Evolutionary conservation across 1,139 yeast genomes (phyloP).

Genomic region (Magnusiomyces fungicola): DNA sequence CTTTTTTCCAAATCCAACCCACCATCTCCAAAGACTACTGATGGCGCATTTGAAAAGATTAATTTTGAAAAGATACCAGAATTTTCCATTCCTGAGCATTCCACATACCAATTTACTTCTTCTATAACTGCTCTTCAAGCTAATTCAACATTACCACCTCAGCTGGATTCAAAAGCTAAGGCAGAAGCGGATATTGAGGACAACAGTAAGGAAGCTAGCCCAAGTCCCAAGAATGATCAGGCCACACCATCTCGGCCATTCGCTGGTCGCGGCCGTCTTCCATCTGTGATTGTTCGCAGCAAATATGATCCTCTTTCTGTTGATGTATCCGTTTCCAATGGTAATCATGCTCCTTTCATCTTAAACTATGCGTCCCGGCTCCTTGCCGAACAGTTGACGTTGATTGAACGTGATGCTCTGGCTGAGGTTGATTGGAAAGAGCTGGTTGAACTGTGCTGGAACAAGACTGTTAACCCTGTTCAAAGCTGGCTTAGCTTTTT

Average conservation of each 20-base stretch:
- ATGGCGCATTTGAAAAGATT: too few species aligned
- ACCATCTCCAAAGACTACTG: too few species aligned
- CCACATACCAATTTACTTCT: too few species aligned
- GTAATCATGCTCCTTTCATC: constrained; percentile 69
- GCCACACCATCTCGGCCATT: background rate
- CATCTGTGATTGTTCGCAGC: constrained; percentile 1
- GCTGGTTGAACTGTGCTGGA: constrained; percentile 68
- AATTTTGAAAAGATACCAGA: too few species aligned
- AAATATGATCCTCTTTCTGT: constrained; percentile 11
- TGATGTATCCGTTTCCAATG: constrained; percentile 12
- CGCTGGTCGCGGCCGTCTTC: background rate
- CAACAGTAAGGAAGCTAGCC: too few species aligned
- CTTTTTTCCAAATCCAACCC: too few species aligned
- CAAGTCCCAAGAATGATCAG: background rate
- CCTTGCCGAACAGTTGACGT: constrained; percentile 72
- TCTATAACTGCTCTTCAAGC: too few species aligned
- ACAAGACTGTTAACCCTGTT: constrained; percentile 55
- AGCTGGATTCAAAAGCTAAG: too few species aligned
- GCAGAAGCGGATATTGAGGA: too few species aligned
- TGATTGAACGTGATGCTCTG: constrained; percentile 77
- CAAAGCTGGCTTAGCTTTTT: constrained; percentile 81
- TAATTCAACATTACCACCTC: too few species aligned
- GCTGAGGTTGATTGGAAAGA: constrained; percentile 92
- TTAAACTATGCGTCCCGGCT: constrained; percentile 58
- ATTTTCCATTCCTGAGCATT: too few species aligned